These are phyloP conservation scores for Sonneratia alba DNA, from an alignment of 345 rosid species.

Conservation along the genomic window DNA sequence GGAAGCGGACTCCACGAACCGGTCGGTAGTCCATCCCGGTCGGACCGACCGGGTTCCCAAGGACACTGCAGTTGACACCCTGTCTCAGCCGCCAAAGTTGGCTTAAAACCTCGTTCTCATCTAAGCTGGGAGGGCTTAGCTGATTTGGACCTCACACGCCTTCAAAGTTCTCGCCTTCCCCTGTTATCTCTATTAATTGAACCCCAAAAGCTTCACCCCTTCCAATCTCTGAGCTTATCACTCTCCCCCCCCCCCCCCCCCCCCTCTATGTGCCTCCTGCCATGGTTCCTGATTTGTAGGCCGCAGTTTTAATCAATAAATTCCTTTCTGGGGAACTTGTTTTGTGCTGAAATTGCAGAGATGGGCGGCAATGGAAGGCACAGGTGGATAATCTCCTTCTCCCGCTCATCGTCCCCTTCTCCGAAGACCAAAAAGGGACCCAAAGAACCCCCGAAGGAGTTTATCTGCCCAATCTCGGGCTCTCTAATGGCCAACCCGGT, in stretches of 20 bases:
- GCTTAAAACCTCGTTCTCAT: not conserved
- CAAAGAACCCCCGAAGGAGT: constrained; percentile 43
- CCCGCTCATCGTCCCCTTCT: constrained; percentile 23
- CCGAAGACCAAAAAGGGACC: constrained; percentile 16
- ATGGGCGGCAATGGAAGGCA: constrained; percentile 18
- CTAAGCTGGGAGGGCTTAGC: not conserved
- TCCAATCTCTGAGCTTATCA: not conserved
- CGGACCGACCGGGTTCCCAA: not conserved
- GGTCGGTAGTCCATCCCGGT: not conserved
- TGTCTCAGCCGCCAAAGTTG: not conserved
- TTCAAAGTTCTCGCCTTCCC: not conserved
- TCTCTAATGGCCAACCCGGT: constrained; percentile 75
- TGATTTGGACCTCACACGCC: not conserved
- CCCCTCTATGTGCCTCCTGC: not conserved
- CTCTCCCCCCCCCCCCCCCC: no score
- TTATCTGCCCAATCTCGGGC: constrained; percentile 59
- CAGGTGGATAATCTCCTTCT: constrained; percentile 56
- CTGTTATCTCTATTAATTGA: not conserved
- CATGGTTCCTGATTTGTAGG: not conserved
- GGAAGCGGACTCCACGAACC: not conserved
- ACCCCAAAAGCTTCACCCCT: not conserved
- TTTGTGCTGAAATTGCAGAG: not conserved
- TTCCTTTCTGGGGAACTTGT: not conserved
- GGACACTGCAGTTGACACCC: not conserved
- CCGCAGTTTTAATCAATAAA: not conserved